phyloP scores from a whole-genome alignment of 768 basidiomycete species.

The Serendipita indica region DNA sequence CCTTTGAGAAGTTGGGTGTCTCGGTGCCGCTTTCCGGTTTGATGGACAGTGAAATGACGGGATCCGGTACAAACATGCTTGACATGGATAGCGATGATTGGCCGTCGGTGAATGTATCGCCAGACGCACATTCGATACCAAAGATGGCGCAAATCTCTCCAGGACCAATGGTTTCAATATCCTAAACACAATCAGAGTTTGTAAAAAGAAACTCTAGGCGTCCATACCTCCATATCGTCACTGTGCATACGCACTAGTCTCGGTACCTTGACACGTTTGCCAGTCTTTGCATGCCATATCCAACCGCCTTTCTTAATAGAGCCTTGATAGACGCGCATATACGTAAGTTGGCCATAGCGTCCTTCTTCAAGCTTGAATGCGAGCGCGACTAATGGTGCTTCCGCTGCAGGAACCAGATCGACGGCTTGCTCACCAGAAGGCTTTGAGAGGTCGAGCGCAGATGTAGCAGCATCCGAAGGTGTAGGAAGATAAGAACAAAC shows the following conservation, averaged over 20 bases:
- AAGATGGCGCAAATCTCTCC: conserved; percentile 99
- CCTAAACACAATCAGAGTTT: conserved; percentile 30
- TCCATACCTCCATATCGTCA: conserved; percentile 90
- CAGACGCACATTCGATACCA: conserved; percentile 94
- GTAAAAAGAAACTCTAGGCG: background rate
- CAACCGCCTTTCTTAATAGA: conserved; percentile 70
- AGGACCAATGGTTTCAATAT: conserved; percentile 83
- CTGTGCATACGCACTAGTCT: conserved; percentile 94
- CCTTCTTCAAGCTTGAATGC: conserved; percentile 99
- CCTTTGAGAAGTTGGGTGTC: conserved; percentile 91
- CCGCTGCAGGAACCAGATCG: conserved; percentile 64
- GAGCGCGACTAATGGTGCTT: conserved; percentile 78
- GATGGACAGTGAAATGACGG: conserved; percentile 91
- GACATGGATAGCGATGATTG: conserved; percentile 88
- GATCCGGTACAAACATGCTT: conserved; percentile 97
- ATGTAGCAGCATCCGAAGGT: conserved; percentile 60
- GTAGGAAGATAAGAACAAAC: conserved; percentile 91
- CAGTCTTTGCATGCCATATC: conserved; percentile 85
- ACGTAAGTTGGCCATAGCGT: conserved; percentile 90
- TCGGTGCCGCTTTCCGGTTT: conserved; percentile 86
- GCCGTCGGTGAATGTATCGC: conserved; percentile 95
- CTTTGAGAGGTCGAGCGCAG: conserved; percentile 70
- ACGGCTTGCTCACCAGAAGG: conserved; percentile 53
- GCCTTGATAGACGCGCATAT: conserved; percentile 97
- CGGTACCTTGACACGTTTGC: conserved; percentile 95